Percentiles rank a stretch among this genome's conserved stretches.
Conservation (phyloP, 2,329 filamentous ascomycete genomes). For the Tolypocladium ovalisporum region DNA sequence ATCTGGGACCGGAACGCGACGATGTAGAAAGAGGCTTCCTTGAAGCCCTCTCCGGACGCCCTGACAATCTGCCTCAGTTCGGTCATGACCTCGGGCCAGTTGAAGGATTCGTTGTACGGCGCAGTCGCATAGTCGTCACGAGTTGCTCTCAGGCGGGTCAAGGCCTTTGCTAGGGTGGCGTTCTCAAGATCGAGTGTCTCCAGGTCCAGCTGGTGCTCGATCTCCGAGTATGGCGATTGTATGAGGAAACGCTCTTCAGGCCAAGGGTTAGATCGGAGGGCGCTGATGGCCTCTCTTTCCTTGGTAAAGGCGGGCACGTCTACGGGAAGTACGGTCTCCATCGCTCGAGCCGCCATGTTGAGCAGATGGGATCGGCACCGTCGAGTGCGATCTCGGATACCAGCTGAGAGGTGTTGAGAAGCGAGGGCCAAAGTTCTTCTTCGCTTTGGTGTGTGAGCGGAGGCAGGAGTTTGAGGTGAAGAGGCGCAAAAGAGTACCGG, state of each 20-base stretch:
- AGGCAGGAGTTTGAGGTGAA: neutral
- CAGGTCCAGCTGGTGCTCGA: constrained; percentile 63
- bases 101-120: constrained; percentile 64
- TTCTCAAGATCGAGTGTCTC: constrained; percentile 53
- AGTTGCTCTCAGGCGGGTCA: constrained; percentile 51
- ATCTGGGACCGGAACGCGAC: constrained; percentile 74
- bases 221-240: constrained; percentile 65
- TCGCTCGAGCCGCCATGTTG: constrained; percentile 16
- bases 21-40: constrained; percentile 61
- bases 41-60: constrained; percentile 41
- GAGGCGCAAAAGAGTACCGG: neutral
- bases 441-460: neutral
- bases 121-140: constrained; percentile 67
- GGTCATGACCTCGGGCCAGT: constrained; percentile 56
- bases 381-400: neutral
- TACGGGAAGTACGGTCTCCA: constrained; percentile 12
- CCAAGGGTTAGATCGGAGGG: constrained; percentile 12
- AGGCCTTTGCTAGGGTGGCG: constrained; percentile 59
- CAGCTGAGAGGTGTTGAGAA: neutral
- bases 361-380: neutral
- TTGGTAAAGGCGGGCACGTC: constrained; percentile 13
- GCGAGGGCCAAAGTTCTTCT: neutral
- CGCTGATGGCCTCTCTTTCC: constrained; percentile 12
- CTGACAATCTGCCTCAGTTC: constrained; percentile 42
- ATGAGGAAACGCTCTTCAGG: constrained; percentile 33